Percentiles rank a stretch among this genome's conserved stretches.
Conservation (phyloP, 805 yeast genomes). For the Kazachstania psychrophila region DNA sequence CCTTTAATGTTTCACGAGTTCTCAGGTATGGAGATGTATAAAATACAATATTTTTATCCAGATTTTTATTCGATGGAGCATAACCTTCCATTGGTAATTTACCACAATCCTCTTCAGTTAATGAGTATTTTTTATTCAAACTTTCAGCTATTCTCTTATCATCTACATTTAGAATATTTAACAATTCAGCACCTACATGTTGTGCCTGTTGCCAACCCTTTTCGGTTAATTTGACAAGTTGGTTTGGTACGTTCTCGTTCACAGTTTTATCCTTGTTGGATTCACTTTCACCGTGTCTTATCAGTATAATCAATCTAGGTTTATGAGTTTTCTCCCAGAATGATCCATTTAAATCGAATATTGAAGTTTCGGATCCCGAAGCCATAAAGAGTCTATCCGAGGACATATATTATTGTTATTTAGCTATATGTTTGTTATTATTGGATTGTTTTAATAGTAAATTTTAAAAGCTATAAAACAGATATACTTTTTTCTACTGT, state of each 20-base stretch:
- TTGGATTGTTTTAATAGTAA: too few species aligned
- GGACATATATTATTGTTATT: too few species aligned
- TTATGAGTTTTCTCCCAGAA: conserved; percentile 17
- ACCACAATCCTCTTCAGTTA: conserved; percentile 6
- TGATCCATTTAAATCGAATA: not conserved
- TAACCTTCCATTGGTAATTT: conserved; percentile 16
- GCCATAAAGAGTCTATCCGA: too few species aligned
- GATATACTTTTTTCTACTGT: too few species aligned
- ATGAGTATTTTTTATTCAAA: conserved; percentile 15
- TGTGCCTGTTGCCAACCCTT: conserved; percentile 59
- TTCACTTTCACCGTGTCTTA: conserved; percentile 90
- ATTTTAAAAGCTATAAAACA: too few species aligned
- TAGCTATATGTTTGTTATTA: too few species aligned
- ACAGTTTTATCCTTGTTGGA: conserved; percentile 81
- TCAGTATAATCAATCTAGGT: conserved; percentile 57
- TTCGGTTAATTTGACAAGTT: conserved; percentile 61
- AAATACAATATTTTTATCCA: conserved; percentile 56
- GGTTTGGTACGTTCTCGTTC: conserved; percentile 72
- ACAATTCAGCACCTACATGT: conserved; percentile 48
- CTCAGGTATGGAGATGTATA: conserved; percentile 82
- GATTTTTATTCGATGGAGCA: conserved; percentile 23
- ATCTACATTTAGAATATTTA: conserved; percentile 23
- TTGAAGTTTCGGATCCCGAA: not conserved
- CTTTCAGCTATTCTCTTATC: conserved; percentile 13
- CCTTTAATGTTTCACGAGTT: conserved; percentile 75